Conservation (phyloP, 1,139 yeast species). For the Meyerozyma elateridarum region DNA sequence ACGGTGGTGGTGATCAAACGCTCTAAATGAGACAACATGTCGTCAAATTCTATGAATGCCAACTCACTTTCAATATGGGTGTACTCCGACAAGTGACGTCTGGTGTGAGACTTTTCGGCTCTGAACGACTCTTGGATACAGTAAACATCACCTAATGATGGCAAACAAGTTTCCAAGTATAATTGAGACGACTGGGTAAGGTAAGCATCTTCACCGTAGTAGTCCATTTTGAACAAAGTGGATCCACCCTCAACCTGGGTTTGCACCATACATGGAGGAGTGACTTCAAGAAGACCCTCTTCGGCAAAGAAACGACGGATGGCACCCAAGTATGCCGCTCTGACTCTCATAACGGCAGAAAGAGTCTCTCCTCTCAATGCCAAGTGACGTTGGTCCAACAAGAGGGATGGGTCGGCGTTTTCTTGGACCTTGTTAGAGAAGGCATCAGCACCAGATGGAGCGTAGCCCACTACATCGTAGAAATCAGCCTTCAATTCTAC, state of each 20-base stretch:
- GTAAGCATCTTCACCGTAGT: constrained; percentile 96
- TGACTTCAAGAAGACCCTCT: constrained; percentile 80
- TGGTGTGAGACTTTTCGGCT: constrained; percentile 98
- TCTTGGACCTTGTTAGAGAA: constrained; percentile 93
- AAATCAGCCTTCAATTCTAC: constrained; percentile 90
- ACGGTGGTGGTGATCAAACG: constrained; percentile 64
- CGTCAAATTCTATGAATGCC: constrained; percentile 82
- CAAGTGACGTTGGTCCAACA: constrained; percentile 93
- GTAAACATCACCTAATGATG: constrained; percentile 94
- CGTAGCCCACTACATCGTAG: constrained; percentile 83
- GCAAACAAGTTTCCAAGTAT: constrained; percentile 93
- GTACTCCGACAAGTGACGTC: constrained; percentile 96
- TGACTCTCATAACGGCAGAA: constrained; percentile 92
- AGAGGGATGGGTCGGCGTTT: constrained; percentile 86
- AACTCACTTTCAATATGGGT: constrained; percentile 96
- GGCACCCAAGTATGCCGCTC: constrained; percentile 71
- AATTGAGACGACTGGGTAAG: constrained; percentile 96
- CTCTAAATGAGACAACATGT: constrained; percentile 81
- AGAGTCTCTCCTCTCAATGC: constrained; percentile 92
- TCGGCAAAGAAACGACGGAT: constrained; percentile 75
- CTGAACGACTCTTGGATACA: constrained; percentile 98
- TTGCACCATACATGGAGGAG: constrained; percentile 99
- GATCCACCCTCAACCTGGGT: constrained; percentile 99
- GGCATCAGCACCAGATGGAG: constrained; percentile 95
- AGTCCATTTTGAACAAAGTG: constrained; percentile 85